Percentiles rank a stretch among this genome's conserved stretches.
These are phyloP conservation scores for Epichloe sylvatica DNA, from an alignment of 2,329 filamentous ascomycete genomes.

Conservation along the genomic window DNA sequence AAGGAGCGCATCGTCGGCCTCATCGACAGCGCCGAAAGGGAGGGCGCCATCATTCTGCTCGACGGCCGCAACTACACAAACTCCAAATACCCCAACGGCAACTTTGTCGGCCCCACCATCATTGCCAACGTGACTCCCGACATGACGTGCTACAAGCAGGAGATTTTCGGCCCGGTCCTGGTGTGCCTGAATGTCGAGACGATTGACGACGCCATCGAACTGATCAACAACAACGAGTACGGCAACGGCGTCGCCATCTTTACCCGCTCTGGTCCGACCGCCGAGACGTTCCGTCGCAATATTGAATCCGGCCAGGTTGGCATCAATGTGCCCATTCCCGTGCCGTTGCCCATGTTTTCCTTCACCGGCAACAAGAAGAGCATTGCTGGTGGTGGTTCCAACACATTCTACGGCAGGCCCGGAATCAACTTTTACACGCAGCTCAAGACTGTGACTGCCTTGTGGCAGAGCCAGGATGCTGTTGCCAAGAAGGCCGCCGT, in stretches of 20 bases:
- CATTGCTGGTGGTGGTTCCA: slow-evolving; percentile 80
- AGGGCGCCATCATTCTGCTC: slow-evolving; percentile 70
- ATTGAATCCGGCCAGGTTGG: slow-evolving; percentile 79
- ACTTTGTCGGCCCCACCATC: slow-evolving; percentile 74
- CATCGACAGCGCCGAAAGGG: slow-evolving; percentile 62
- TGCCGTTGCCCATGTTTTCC: slow-evolving; percentile 57
- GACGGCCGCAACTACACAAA: slow-evolving; percentile 66
- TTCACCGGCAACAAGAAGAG: slow-evolving; percentile 77
- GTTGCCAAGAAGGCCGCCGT: slow-evolving; percentile 74
- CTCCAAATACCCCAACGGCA: slow-evolving; percentile 68
- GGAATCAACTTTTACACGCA: slow-evolving; percentile 88
- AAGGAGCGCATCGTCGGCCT: slow-evolving; percentile 65
- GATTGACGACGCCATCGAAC: slow-evolving; percentile 63
- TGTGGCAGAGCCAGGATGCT: slow-evolving; percentile 80
- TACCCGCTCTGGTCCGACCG: slow-evolving; percentile 63
- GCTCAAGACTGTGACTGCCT: slow-evolving; percentile 87
- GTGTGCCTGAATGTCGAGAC: slow-evolving; percentile 68
- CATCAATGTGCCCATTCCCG: slow-evolving; percentile 70
- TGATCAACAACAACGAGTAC: slow-evolving; percentile 79
- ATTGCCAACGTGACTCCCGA: slow-evolving; percentile 66
- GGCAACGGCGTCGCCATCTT: slow-evolving; percentile 80
- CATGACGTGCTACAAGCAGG: slow-evolving; percentile 75
- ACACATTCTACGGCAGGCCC: slow-evolving; percentile 88
- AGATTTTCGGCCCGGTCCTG: slow-evolving; percentile 75
- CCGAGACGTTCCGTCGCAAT: slow-evolving; percentile 62